phyloP scores from a whole-genome alignment of 805 yeast genomes.

The Saturnispora hagleri region DNA sequence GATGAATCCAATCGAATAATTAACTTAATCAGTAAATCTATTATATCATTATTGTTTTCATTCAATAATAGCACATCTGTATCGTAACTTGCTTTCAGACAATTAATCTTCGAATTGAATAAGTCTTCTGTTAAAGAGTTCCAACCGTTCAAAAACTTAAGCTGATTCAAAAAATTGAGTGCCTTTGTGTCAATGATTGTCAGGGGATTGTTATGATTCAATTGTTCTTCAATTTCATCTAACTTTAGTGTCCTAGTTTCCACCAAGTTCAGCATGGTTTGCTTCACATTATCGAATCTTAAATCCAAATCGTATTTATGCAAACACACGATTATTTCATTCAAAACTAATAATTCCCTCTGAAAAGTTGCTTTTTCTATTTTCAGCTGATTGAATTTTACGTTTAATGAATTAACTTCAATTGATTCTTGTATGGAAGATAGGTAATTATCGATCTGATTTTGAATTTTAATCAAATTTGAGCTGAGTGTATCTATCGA shows the following conservation, averaged over 20 bases:
- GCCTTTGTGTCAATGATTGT: conserved; percentile 33
- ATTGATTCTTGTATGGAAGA: not conserved
- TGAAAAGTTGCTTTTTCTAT: not conserved
- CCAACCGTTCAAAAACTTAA: conserved; percentile 54
- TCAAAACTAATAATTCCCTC: not conserved
- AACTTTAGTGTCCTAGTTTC: not conserved
- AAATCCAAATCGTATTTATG: conserved; percentile 1
- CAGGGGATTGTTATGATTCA: conserved; percentile 37
- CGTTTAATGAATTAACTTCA: not conserved
- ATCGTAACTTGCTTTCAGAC: conserved; percentile 41
- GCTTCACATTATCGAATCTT: not conserved
- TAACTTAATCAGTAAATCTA: conserved; percentile 7
- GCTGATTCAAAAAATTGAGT: conserved; percentile 34
- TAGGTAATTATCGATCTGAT: not conserved
- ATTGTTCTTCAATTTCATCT: conserved; percentile 27
- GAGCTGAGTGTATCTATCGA: not conserved
- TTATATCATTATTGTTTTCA: not conserved
- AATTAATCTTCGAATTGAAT: conserved; percentile 30
- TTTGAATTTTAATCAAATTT: not conserved
- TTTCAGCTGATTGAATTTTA: not conserved
- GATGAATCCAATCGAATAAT: conserved; percentile 1
- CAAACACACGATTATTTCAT: not conserved
- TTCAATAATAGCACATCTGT: conserved; percentile 27
- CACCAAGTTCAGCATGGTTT: not conserved
- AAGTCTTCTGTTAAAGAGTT: conserved; percentile 32